phyloP scores from a whole-genome alignment of 148 eudicot species.

The Rhododendron henanense region DNA sequence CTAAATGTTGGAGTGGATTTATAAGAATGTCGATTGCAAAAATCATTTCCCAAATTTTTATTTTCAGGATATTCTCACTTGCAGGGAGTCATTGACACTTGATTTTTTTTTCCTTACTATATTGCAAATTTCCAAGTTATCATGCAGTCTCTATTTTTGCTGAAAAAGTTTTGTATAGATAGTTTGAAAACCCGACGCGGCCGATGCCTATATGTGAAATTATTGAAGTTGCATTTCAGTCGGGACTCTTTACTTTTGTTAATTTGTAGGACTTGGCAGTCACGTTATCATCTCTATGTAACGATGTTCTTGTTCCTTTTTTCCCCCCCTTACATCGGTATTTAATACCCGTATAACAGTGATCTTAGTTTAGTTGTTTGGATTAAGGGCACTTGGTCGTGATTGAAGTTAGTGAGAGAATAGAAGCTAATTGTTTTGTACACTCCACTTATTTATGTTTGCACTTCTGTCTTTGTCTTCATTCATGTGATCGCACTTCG shows the following conservation, averaged over 20 bases:
- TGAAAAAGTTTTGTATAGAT: no score
- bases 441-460: not conserved
- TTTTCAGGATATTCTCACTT: not conserved
- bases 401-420: not conserved
- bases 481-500: not conserved
- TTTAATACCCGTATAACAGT: not conserved
- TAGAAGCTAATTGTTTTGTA: not conserved
- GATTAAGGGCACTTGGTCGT: no score
- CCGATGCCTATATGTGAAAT: not conserved
- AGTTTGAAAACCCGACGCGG: no score
- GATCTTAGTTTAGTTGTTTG: no score
- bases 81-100: not conserved
- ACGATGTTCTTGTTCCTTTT: not conserved
- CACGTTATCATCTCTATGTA: not conserved
- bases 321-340: not conserved
- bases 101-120: not conserved
- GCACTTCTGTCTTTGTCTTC: not conserved
- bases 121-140: no score
- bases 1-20: no score
- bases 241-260: not conserved
- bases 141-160: no score
- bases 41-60: no score
- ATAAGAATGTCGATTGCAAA: no score
- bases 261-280: not conserved
- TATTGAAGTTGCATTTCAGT: not conserved